phyloP scores from a whole-genome alignment of 2,329 filamentous ascomycete genomes.

The Harringtonia lauricola region DNA sequence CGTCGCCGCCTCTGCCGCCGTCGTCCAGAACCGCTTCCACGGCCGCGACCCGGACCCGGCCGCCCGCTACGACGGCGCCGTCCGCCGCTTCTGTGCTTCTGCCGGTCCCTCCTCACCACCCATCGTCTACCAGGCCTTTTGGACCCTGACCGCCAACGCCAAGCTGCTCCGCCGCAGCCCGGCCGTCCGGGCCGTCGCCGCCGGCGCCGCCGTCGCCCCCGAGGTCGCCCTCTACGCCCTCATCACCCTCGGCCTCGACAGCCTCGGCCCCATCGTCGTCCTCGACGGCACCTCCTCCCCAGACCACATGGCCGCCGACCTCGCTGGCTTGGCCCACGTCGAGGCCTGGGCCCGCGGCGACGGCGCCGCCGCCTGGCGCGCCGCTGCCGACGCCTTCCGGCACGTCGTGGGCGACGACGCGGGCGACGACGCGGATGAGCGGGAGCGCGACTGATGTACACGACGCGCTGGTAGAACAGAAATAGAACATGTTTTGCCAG shows the following conservation, averaged over 20 bases:
- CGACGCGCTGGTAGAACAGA: too few species aligned
- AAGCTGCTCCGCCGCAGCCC: conserved; percentile 27
- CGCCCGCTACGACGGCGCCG: conserved; percentile 42
- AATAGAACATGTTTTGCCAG: too few species aligned
- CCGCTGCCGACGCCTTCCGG: conserved; percentile 5
- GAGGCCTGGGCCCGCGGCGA: conserved; percentile 22
- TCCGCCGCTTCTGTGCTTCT: conserved; percentile 45
- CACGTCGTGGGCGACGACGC: background rate
- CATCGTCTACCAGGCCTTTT: conserved; percentile 42
- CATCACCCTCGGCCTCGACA: conserved; percentile 31
- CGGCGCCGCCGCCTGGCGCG: conserved; percentile 3
- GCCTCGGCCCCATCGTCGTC: conserved; percentile 10
- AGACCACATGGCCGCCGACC: conserved; percentile 37
- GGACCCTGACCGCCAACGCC: conserved; percentile 39
- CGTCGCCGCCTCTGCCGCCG: conserved; percentile 27
- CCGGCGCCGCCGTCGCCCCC: conserved; percentile 21
- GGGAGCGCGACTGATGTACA: too few species aligned
- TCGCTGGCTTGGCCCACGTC: conserved; percentile 30
- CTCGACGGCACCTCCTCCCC: conserved; percentile 20
- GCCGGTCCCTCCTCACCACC: conserved; percentile 12
- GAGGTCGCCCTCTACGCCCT: conserved; percentile 36
- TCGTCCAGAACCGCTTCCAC: conserved; percentile 69
- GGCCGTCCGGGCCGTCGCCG: conserved; percentile 36
- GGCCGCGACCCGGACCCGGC: conserved; percentile 32
- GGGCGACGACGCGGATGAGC: background rate